A percentile compares a stretch with the other conserved stretches of the same genome.
Evolutionary conservation across 129 eudicot genomes (phyloP).

Genomic region (Tanacetum coccineum): DNA sequence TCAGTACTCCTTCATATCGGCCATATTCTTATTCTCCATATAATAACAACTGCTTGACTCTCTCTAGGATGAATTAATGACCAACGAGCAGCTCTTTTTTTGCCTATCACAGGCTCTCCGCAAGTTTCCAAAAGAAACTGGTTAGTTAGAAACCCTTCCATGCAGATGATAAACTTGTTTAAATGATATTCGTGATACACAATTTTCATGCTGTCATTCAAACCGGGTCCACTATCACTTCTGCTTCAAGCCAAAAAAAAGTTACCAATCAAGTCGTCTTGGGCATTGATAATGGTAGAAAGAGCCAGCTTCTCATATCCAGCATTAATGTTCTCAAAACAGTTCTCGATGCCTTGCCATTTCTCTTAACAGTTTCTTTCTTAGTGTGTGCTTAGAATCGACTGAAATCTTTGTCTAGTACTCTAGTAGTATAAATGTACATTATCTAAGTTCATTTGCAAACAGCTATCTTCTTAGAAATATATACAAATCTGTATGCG

Average conservation of each 20-base stretch:
- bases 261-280: no score
- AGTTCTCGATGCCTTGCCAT: no score
- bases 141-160: conserved; percentile 39
- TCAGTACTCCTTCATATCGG: no score
- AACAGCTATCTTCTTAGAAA: conserved; percentile 76
- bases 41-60: conserved; percentile 11
- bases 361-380: conserved; percentile 57
- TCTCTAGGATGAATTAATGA: conserved; percentile 91
- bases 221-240: conserved; percentile 95
- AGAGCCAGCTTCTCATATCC: no score
- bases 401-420: conserved; percentile 5
- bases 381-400: background rate
- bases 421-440: conserved; percentile 7
- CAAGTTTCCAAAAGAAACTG: conserved; percentile 97
- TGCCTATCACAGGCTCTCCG: conserved; percentile 92
- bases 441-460: conserved; percentile 31
- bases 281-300: no score
- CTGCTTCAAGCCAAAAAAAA: conserved; percentile 95
- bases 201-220: conserved; percentile 38
- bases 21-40: conserved; percentile 7
- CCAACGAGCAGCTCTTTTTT: conserved; percentile 94
- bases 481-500: conserved; percentile 76
- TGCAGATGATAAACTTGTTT: no score
- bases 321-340: no score
- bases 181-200: background rate